phyloP scores from a whole-genome alignment of 106 monocot species.

The Gastrodia elata region DNA sequence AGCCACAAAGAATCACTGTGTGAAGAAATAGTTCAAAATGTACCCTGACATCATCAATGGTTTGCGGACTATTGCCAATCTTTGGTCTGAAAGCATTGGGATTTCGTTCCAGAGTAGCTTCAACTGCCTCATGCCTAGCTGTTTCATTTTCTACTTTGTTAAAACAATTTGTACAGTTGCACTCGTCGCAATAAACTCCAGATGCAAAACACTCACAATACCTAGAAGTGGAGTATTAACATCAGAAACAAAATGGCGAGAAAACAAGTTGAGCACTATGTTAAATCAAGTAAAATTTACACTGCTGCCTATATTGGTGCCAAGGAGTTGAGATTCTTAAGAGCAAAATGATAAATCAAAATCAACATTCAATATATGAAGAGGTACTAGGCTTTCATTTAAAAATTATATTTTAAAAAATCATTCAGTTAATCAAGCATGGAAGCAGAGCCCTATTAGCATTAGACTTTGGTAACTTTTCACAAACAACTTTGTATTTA shows the following conservation, averaged over 20 bases:
- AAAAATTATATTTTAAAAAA: background rate
- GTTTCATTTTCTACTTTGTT: slow-evolving; percentile 73
- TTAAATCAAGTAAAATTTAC: background rate
- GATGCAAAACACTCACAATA: slow-evolving; percentile 82
- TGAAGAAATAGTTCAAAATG: background rate
- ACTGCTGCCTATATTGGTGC: background rate
- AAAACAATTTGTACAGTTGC: slow-evolving; percentile 68
- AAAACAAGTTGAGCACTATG: background rate
- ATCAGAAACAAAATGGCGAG: background rate
- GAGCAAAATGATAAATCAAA: background rate
- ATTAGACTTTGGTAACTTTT: background rate
- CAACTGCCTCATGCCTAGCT: slow-evolving; percentile 67
- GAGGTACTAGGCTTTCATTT: background rate
- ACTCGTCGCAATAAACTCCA: slow-evolving; percentile 70
- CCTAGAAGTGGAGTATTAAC: slow-evolving; percentile 16
- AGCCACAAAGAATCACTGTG: background rate
- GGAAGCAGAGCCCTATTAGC: background rate
- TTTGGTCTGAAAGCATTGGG: slow-evolving; percentile 84
- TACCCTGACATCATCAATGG: slow-evolving; percentile 19
- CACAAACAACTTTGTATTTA: background rate
- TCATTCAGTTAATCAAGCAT: background rate
- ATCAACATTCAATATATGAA: background rate
- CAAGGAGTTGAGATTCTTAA: background rate
- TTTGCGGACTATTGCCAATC: slow-evolving; percentile 60
- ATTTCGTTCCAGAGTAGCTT: slow-evolving; percentile 64